phyloP scores from a whole-genome alignment of 202 grass and related monocot genomes.

The Cymbopogon flexuosus region DNA sequence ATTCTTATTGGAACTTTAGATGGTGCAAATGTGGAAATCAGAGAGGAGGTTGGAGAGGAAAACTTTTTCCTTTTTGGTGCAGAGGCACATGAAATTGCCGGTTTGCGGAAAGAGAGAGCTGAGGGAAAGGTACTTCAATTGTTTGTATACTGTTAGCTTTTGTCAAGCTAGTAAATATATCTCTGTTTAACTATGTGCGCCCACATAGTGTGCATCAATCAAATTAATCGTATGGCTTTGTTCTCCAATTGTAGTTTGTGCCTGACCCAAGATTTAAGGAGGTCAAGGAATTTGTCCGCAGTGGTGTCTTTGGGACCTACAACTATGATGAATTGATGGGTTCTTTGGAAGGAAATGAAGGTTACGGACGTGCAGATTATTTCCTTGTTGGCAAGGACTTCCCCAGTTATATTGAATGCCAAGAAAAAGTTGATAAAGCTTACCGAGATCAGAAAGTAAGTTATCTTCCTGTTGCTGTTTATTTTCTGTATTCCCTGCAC shows the following conservation, averaged over 20 bases:
- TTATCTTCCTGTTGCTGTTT: not conserved
- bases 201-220: not conserved
- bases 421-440: conserved; percentile 84
- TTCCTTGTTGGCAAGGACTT: conserved; percentile 99
- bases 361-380: conserved; percentile 95
- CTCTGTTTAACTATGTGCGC: not conserved
- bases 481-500: conserved; percentile 4
- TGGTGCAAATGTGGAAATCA: conserved; percentile 98
- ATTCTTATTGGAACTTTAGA: conserved; percentile 93
- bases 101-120: conserved; percentile 78
- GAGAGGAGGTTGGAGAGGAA: conserved; percentile 93
- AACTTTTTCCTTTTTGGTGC: conserved; percentile 99
- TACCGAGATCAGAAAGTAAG: conserved; percentile 80
- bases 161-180: conserved; percentile 24
- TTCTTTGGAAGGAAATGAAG: conserved; percentile 95
- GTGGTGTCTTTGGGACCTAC: conserved; percentile 64
- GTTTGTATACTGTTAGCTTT: conserved; percentile 2
- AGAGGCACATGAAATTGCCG: conserved; percentile 80
- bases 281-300: conserved; percentile 83
- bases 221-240: conserved; percentile 5
- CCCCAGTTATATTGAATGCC: conserved; percentile 95
- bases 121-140: conserved; percentile 67
- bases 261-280: conserved; percentile 92
- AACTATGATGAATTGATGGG: conserved; percentile 91
- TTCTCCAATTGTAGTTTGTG: conserved; percentile 62